These are phyloP conservation scores for Hymenoscyphus albidus DNA, from an alignment of 2,329 filamentous ascomycete species.

Conservation along the genomic window DNA sequence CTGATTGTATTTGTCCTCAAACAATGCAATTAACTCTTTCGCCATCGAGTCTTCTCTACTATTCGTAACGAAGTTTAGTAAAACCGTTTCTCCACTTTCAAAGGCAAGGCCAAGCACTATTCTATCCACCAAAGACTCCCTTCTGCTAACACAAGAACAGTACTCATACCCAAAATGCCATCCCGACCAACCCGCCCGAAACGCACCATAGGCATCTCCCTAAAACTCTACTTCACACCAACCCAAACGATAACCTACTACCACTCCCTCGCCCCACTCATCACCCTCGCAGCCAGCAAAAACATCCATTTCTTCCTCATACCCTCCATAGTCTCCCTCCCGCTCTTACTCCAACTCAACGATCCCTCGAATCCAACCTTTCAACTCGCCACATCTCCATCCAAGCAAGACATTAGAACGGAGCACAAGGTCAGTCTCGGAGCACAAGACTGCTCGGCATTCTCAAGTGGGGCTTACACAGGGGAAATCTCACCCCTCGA, in stretches of 20 bases:
- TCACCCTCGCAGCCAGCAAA: conserved; percentile 41
- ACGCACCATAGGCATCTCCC: conserved; percentile 63
- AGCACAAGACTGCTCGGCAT: conserved; percentile 71
- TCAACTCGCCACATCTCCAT: neutral
- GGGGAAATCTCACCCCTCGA: conserved; percentile 71
- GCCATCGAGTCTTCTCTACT: neutral
- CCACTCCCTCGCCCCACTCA: conserved; percentile 43
- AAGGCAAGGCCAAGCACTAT: neutral
- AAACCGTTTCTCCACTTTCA: neutral
- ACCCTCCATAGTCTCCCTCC: conserved; percentile 70
- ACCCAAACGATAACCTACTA: conserved; percentile 58
- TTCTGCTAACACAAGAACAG: neutral
- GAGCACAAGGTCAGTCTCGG: conserved; percentile 56
- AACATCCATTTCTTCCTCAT: conserved; percentile 71
- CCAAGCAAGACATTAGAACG: conserved; percentile 12
- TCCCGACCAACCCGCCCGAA: conserved; percentile 44
- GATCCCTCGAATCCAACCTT: conserved; percentile 14
- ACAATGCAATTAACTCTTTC: neutral
- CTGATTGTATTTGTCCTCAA: neutral
- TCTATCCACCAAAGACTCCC: neutral
- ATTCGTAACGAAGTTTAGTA: too few species aligned
- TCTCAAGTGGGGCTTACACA: conserved; percentile 69
- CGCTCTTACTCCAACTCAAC: conserved; percentile 42
- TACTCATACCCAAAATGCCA: conserved; percentile 18
- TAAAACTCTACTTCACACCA: conserved; percentile 78